These are phyloP conservation scores for Neostapfia colusana DNA, from an alignment of 176 grass and related monocot species.

Conservation along the genomic window DNA sequence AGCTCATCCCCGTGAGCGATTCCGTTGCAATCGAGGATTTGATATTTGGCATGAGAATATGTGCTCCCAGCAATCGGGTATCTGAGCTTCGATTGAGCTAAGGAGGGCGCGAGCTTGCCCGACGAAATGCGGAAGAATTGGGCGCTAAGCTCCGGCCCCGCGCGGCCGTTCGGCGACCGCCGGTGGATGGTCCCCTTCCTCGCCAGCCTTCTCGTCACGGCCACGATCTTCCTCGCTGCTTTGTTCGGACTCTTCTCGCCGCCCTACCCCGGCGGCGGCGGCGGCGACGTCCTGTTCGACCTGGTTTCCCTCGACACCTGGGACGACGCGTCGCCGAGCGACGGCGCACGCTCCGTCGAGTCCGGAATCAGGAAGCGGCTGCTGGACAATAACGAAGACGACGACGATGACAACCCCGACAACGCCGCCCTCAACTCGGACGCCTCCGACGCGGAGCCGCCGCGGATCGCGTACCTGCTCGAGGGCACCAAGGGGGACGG, in stretches of 20 bases:
- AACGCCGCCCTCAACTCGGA: conserved; percentile 37
- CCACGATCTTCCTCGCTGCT: conserved; percentile 62
- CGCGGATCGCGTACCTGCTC: conserved; percentile 81
- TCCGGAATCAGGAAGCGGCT: conserved; percentile 24
- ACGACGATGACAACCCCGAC: conserved; percentile 36
- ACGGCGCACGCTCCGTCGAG: background rate
- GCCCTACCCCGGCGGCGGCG: conserved; percentile 8
- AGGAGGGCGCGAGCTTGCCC: background rate
- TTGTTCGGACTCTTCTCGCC: conserved; percentile 72
- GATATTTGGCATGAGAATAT: background rate
- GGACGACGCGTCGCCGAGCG: conserved; percentile 20
- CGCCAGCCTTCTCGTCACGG: conserved; percentile 66
- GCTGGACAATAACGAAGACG: background rate
- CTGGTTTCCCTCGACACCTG: conserved; percentile 55
- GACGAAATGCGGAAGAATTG: conserved; percentile 72
- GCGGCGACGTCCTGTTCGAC: conserved; percentile 52
- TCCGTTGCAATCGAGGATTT: background rate
- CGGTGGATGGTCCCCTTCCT: conserved; percentile 85
- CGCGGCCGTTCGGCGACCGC: conserved; percentile 67
- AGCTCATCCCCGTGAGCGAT: background rate
- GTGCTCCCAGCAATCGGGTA: background rate
- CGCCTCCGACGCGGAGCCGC: conserved; percentile 50
- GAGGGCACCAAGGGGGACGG: conserved; percentile 94
- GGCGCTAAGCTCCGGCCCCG: conserved; percentile 43
- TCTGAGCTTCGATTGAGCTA: background rate